Evolutionary conservation across 2,329 filamentous ascomycete species (phyloP), one percentile per base, ranked within the genome.

Genomic region (Endothia cerciana): DNA sequence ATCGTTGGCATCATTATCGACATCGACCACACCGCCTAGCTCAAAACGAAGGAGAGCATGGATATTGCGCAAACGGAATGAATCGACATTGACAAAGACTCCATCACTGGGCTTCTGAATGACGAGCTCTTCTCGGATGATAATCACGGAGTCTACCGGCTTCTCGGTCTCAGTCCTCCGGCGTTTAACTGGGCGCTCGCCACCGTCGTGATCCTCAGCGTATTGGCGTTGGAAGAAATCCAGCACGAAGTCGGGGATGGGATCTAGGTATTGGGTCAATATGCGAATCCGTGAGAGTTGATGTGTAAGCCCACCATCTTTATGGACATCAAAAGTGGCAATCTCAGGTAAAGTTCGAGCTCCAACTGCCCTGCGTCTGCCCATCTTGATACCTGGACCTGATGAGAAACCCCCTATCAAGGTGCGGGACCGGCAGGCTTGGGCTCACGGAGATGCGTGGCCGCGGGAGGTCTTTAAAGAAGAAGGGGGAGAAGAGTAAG

Each of bases 111-210:
- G 33, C 28, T 60, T 63, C 13, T 33, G 30, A 25, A 69, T 60
- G 19, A 64, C 41, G 5, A 71, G 49, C 4, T 64, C 53, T 7
- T 68, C 64, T 38, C 70, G 65, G 6, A 65, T 47, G 36, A 73
- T 63, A 15, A 66, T 62, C 17, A 72, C 53, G 15, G 67, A 66
- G 33, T 68, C 60, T 15, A 57, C 47, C 17, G 15, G n/a, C 11
- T 45, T 28, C 19, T 19, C 30, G 10, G 47, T 2, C 13, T 64
- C 47, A 15, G 56, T 60, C 43, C 49, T 69, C 7, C 58, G 51
- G 2, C 71, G 69, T 49, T 73, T 73, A 2, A 65, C 51, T 7
- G 71, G 67, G 30, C 62, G 68, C 58, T 62, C 36, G 17, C 25
- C 49, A 17, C 22, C 33, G 2, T 62, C 33, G 11, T 56, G 28